Base-by-base conservation (phyloP, 2,329 filamentous ascomycete species). In the Microcyclospora tardicrescens region DNA sequence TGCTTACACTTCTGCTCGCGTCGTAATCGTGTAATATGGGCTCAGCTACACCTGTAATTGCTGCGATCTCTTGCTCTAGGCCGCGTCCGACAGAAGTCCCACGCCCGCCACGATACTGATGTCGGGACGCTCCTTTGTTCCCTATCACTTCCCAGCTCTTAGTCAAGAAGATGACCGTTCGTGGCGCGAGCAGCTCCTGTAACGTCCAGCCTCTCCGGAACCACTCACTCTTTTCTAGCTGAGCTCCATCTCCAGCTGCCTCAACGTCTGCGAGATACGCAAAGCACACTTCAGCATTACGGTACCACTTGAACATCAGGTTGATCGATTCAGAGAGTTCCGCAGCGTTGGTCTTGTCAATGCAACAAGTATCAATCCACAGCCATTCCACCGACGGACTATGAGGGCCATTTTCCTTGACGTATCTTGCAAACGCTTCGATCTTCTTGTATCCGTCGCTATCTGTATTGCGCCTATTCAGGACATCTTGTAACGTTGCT, bases 171-270 rank as follows among this genome's bases (percentile, higher is more conserved):
- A 44, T 30, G 16, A 50, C 14, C 10, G 36, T 5, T 3, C 19
- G 33, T 2, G 46, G 42, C 16, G 43, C 47, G 9, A 51, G 35
- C n/a, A 51, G 36, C 34, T 51, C 47, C 34, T 49, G 42, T 9
- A 51, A 37, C 12, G 45, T 49, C 48, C 45, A 51, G 10, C 45
- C 45, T 13, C 47, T 27, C 1, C 16, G 16, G 32, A 51, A 51
- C 47, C 40, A 51, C 27, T 42, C 33, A 38, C 43, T 43, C 28
- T 15, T n/a, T 12, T 8, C n/a, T 24, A 47, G 37, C 1, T 15
- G 16, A 13, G 16, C 29, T n/a, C 13, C 24, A 24, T 43, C 32
- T 32, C 19, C 29, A 6, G 33, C 29, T 4, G 10, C 13, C 10
- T 28, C 9, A 11, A 46, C 40, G 35, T 49, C 46, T 35, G 33